Conservation (phyloP, 805 yeast genomes). For the Wickerhamomyces bovis region DNA sequence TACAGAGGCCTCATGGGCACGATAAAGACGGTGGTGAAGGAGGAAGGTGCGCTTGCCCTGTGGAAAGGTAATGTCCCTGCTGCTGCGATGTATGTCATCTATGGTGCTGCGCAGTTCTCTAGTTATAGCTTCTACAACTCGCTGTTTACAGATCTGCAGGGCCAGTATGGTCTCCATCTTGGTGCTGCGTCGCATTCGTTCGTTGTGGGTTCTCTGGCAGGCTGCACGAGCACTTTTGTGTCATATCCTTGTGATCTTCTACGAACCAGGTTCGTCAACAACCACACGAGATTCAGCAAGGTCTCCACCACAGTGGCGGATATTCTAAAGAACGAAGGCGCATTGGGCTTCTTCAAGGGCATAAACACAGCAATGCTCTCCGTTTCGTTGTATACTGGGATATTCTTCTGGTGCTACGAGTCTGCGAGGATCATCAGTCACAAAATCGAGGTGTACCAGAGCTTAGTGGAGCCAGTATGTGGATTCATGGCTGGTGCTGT, state of each 20-base stretch:
- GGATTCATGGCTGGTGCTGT: constrained; percentile 72
- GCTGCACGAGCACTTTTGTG: constrained; percentile 59
- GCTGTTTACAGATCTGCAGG: constrained; percentile 30
- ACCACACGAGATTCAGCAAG: constrained; percentile 18
- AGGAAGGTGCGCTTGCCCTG: constrained; percentile 71
- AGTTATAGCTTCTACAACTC: constrained; percentile 54
- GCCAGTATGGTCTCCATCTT: constrained; percentile 6
- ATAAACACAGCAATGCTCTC: constrained; percentile 46
- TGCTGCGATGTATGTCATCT: constrained; percentile 72
- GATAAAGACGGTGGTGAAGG: constrained; percentile 36
- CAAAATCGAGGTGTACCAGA: constrained; percentile 8
- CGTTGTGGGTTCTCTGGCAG: constrained; percentile 72
- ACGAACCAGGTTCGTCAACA: constrained; percentile 67
- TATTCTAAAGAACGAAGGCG: constrained; percentile 36
- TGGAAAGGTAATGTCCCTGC: constrained; percentile 98
- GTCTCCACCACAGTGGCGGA: constrained; percentile 23
- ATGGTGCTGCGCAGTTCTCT: constrained; percentile 83
- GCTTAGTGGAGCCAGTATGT: constrained; percentile 45
- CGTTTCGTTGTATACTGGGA: constrained; percentile 64
- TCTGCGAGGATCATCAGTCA: constrained; percentile 17
- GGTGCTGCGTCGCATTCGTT: constrained; percentile 30
- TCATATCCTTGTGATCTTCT: constrained; percentile 92
- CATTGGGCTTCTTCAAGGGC: constrained; percentile 44
- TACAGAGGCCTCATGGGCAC: constrained; percentile 34
- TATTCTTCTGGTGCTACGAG: constrained; percentile 69